A percentile compares a stretch with the other conserved stretches of the same genome.
These are phyloP conservation scores for Xanthoconium stramineum DNA, from an alignment of 768 basidiomycete genomes.

Conservation along the genomic window DNA sequence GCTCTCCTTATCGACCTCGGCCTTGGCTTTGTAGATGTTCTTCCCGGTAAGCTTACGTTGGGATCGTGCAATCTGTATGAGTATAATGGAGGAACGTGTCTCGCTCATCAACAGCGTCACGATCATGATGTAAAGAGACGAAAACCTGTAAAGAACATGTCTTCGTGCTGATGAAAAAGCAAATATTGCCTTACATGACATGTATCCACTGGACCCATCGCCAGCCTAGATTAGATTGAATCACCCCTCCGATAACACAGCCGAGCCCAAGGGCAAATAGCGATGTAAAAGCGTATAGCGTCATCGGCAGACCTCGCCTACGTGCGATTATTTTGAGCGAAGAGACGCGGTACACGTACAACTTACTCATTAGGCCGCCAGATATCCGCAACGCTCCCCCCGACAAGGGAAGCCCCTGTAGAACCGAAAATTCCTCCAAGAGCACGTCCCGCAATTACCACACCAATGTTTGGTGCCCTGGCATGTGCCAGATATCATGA, in stretches of 20 bases:
- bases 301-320: slow-evolving; percentile 77
- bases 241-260: slow-evolving; percentile 60
- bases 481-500: not conserved
- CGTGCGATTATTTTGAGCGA: not conserved
- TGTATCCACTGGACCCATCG: slow-evolving; percentile 83
- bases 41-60: slow-evolving; percentile 66
- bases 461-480: slow-evolving; percentile 46
- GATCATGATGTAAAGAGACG: slow-evolving; percentile 46
- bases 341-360: not conserved
- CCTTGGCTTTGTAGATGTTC: slow-evolving; percentile 51
- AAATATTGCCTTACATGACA: slow-evolving; percentile 42
- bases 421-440: slow-evolving; percentile 63
- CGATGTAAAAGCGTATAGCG: slow-evolving; percentile 58
- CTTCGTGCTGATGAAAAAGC: not conserved
- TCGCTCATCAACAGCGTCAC: slow-evolving; percentile 61
- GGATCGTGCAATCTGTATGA: slow-evolving; percentile 60
- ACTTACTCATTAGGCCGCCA: slow-evolving; percentile 60
- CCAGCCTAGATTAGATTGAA: slow-evolving; percentile 67
- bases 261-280: slow-evolving; percentile 61
- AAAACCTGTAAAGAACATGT: slow-evolving; percentile 38
- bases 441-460: slow-evolving; percentile 56
- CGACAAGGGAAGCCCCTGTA: slow-evolving; percentile 63
- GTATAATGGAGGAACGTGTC: slow-evolving; percentile 68
- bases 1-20: slow-evolving; percentile 58
- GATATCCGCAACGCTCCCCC: slow-evolving; percentile 69